Evolutionary conservation across 225 moss, liverwort and hornwort species (phyloP).

Genomic region (Bryum argenteum): DNA sequence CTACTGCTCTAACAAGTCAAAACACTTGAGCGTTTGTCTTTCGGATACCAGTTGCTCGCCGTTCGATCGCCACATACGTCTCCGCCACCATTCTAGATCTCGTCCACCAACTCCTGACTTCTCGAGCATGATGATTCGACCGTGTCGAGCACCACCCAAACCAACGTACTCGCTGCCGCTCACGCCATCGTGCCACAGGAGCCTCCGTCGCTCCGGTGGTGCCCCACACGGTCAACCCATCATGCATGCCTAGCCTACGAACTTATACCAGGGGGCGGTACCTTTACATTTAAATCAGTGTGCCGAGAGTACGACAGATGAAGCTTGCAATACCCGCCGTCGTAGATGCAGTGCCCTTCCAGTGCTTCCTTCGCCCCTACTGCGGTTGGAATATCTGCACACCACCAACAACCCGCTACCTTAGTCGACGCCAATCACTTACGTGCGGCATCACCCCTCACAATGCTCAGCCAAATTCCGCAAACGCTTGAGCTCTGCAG

Average conservation of each 20-base stretch:
- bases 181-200: slow-evolving; percentile 12
- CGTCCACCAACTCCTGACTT: slow-evolving; percentile 44
- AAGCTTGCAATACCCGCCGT: slow-evolving; percentile 99
- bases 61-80: background rate
- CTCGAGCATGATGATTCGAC: slow-evolving; percentile 48
- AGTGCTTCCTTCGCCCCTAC: slow-evolving; percentile 99
- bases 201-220: slow-evolving; percentile 6
- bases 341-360: slow-evolving; percentile 99
- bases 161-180: slow-evolving; percentile 1
- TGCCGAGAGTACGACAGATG: slow-evolving; percentile 99
- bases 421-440: background rate
- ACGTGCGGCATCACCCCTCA: background rate
- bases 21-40: slow-evolving; percentile 13
- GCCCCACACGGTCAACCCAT: slow-evolving; percentile 57
- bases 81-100: background rate
- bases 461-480: background rate
- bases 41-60: background rate
- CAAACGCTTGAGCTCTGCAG: background rate
- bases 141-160: slow-evolving; percentile 39
- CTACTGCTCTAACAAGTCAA: slow-evolving; percentile 30
- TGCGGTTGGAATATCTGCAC: slow-evolving; percentile 90
- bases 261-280: slow-evolving; percentile 96
- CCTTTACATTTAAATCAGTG: slow-evolving; percentile 99
- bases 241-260: slow-evolving; percentile 65
- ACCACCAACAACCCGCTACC: background rate